Evolutionary conservation across 805 yeast genomes (phyloP).

Genomic region (Priceomyces medius): DNA sequence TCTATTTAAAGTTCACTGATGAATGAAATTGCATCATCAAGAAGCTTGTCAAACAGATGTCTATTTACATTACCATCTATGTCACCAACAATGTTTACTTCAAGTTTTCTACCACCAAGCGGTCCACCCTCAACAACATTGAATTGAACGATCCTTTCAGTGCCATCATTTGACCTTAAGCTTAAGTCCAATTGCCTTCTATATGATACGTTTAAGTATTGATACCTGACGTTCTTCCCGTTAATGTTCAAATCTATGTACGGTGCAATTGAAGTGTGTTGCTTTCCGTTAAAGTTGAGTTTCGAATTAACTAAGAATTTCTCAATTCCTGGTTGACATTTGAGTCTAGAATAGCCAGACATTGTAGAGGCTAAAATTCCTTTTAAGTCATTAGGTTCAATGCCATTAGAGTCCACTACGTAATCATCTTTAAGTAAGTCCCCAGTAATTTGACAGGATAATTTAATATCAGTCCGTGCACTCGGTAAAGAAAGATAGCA

Average conservation of each 20-base stretch:
- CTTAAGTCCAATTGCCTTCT: conserved; percentile 46
- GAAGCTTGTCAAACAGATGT: conserved; percentile 22
- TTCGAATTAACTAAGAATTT: conserved; percentile 36
- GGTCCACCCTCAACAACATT: conserved; percentile 56
- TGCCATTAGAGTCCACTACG: conserved; percentile 4
- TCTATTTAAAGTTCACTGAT: conserved; percentile 7
- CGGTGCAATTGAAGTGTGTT: conserved; percentile 37
- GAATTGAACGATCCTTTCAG: conserved; percentile 38
- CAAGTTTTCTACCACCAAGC: conserved; percentile 53
- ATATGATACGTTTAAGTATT: conserved; percentile 42
- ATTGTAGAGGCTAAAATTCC: conserved; percentile 17
- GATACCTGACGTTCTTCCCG: conserved; percentile 42
- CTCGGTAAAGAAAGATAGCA: conserved; percentile 44
- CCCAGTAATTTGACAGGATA: conserved; percentile 40
- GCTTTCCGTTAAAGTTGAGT: conserved; percentile 42
- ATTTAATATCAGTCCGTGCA: conserved; percentile 42
- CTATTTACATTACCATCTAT: conserved; percentile 18
- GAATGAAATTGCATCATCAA: conserved; percentile 18
- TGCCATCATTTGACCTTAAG: conserved; percentile 25
- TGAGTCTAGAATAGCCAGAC: conserved; percentile 27
- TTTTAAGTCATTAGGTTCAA: conserved; percentile 4
- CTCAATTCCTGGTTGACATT: conserved; percentile 42
- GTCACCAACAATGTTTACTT: conserved; percentile 47
- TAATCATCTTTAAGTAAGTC: conserved; percentile 22
- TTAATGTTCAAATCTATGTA: conserved; percentile 36